A percentile compares a stretch with the other conserved stretches of the same genome.
Conservation (phyloP, 164 flowering plant species). For the Piper betle region DNA sequence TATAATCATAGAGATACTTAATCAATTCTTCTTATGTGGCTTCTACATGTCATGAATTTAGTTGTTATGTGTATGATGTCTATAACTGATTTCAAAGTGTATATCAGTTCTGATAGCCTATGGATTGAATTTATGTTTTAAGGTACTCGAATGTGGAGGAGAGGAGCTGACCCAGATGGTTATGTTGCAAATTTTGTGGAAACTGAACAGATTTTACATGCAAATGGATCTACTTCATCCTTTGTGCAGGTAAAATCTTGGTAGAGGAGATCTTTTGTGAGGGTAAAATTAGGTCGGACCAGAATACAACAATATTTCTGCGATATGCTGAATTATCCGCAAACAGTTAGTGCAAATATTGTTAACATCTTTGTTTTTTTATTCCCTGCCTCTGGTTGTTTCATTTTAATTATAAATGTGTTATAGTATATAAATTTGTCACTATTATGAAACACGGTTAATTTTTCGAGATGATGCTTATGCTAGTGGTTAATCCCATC, state of each 20-base stretch:
- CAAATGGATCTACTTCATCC: slow-evolving; percentile 68
- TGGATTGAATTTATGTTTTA: slow-evolving; percentile 6
- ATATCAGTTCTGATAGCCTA: not conserved
- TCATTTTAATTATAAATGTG: no score
- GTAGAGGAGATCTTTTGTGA: no score
- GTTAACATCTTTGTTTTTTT: no score
- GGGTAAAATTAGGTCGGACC: no score
- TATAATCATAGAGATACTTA: not conserved
- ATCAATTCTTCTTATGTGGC: not conserved
- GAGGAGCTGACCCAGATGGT: slow-evolving; percentile 99
- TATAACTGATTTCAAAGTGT: not conserved
- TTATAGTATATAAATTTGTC: no score
- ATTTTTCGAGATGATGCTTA: no score
- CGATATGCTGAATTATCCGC: no score
- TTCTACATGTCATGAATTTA: not conserved
- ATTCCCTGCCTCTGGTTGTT: no score
- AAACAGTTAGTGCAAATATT: no score
- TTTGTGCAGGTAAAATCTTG: slow-evolving; percentile 63
- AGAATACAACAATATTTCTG: no score
- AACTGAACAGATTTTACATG: slow-evolving; percentile 74
- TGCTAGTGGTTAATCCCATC: no score
- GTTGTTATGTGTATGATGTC: not conserved
- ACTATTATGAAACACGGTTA: no score
- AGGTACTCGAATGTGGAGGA: slow-evolving; percentile 99
- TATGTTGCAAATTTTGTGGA: slow-evolving; percentile 99